Evolutionary conservation across 2,329 filamentous ascomycete species (phyloP), one percentile per base, ranked within the genome.

Genomic region (Aspergillus alliaceus): DNA sequence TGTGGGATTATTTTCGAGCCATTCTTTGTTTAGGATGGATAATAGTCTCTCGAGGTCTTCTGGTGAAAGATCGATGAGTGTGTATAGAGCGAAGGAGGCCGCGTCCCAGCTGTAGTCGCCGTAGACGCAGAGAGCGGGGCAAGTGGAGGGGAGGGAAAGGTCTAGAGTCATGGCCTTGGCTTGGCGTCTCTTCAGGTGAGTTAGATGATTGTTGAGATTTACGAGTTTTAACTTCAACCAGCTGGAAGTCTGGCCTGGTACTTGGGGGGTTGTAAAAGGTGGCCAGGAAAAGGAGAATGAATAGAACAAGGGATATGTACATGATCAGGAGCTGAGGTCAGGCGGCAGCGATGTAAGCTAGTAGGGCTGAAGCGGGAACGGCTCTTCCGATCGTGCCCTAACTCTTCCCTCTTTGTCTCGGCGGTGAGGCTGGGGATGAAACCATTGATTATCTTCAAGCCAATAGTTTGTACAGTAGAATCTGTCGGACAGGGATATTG

Each of bases 41-140:
- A 25, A 6, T 1, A 53, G 31, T 20, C 4, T 25, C 4, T 22
- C 7, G 15, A 57, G 42, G 1, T 48, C 32, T 11, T n/a, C 14
- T 6, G 27, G 22, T 3, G 54, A 22, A 4, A 57, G 50, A 12
- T 24, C 31, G 1, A 53, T 14, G 20, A 57, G 39, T n/a, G 49
- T 32, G 34, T 57, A 57, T 25, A 57, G 32, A 6, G 42, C 54
- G 34, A 57, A 53, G 20, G 54, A 47, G 40, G 54, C 54, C 6
- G 29, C 18, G 8, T 52, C 49, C 49, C 49, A 57, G 49, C 47
- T 57, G 48, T 24, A n/a, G 12, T 53, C 14, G 14, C 39, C 32
- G 24, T 34, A 37, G 34, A 15, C 31, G 32, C 44, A 15, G 9
- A 57, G 54, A 11, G 37, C 24, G 11, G 49, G 54, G 34, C 31